Evolutionary conservation across 441 rosid species (phyloP), one percentile per base, ranked within the genome.

Genomic region (Biscutella auriculata): DNA sequence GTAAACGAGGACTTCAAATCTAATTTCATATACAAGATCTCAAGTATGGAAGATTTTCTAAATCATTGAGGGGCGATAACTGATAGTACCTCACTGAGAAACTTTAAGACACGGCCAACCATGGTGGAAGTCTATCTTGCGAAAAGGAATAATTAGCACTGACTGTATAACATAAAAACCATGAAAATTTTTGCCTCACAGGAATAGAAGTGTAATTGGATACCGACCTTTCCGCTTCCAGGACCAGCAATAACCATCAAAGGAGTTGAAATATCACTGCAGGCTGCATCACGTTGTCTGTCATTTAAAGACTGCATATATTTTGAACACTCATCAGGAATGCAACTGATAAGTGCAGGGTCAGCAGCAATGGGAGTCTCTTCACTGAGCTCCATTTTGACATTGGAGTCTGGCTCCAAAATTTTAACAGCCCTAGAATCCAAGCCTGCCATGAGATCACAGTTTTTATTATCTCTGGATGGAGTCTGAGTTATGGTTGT

Each of bases 171-270:
- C 59, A 55, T 14, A 12, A 54, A 58, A 25, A 5, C 29, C 34
- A 63, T 28, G 19, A 30, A 62, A 5, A 25, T 10, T 29, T 32
- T 33, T 25, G 26, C 42, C 36, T 32, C 48, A 51, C 14, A 61
- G 36, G 39, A 45, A 60, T 35, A 55, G n/a, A 53, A 45, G 57
- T 25, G 1, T 42, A 25, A 19, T 40, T 6, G 30, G 63, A 45
- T 13, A 65, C 48, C 70, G 32, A 82, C 96, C 95, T 92, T 92
- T 65, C 98, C 96, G 57, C 98, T 92, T 66, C 98, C 95, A 23
- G 96, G 96, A 72, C 98, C 98, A 65, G 98, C 98, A 40, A 75
- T 79, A 71, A 92, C 86, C 96, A 92, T 83, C 55, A 82, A 81
- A 73, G 98, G 96, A 11, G 73, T 72, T 29, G 92, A 77, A 47